phyloP scores from a whole-genome alignment of 441 rosid species.

The Melianthus villosus region DNA sequence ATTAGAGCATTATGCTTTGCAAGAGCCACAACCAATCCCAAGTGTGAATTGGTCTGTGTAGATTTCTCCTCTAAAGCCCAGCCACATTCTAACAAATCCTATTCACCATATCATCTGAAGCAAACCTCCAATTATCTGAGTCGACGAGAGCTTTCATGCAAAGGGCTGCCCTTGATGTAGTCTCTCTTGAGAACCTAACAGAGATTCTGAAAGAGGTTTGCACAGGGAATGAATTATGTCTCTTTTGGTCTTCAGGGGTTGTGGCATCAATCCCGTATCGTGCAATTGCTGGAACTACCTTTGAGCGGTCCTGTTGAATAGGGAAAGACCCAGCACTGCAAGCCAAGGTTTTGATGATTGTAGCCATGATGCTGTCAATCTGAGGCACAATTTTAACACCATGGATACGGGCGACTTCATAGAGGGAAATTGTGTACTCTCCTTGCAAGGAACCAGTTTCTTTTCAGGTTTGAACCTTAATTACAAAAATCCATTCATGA shows the following conservation, averaged over 20 bases:
- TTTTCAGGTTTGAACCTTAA: too few relatives aligned
- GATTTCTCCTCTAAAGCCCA: conserved; percentile 72
- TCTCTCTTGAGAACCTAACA: conserved; percentile 59
- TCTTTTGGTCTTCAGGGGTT: conserved; percentile 55
- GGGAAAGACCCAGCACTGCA: conserved; percentile 77
- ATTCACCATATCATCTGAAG: conserved; percentile 69
- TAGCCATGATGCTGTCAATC: conserved; percentile 63
- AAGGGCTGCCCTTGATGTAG: conserved; percentile 89
- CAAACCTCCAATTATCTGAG: conserved; percentile 76
- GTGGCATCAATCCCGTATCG: conserved; percentile 86
- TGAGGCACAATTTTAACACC: conserved; percentile 82
- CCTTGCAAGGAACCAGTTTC: conserved; percentile 71
- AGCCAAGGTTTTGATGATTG: conserved; percentile 60
- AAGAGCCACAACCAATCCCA: conserved; percentile 79
- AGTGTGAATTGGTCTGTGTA: conserved; percentile 57
- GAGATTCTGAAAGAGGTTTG: conserved; percentile 69
- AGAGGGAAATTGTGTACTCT: conserved; percentile 87
- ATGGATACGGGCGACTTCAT: conserved; percentile 87
- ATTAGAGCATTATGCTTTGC: conserved; percentile 67
- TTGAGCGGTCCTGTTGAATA: conserved; percentile 94
- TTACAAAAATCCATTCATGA: too few relatives aligned
- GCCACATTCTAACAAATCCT: conserved; percentile 80
- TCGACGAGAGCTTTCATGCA: conserved; percentile 93
- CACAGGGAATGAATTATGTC: conserved; percentile 69
- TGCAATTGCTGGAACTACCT: conserved; percentile 86